Evolutionary conservation across 176 grass and related monocot genomes (phyloP).

Genomic region (Phoenix roebelenii): DNA sequence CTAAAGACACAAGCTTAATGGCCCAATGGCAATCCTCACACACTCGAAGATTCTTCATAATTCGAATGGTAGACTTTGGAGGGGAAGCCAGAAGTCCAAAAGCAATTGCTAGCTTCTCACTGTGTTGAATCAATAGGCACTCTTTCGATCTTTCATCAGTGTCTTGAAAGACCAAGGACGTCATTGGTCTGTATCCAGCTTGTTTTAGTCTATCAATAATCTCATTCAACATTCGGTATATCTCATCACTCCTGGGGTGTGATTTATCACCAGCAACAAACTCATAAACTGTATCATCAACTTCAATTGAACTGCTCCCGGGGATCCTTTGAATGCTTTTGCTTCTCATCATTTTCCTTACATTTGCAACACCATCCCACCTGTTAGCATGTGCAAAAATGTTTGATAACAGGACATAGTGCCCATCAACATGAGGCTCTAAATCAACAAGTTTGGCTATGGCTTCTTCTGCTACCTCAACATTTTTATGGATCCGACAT

Average conservation of each 20-base stretch:
- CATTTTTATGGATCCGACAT: constrained; percentile 60
- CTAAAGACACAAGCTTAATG: constrained; percentile 43
- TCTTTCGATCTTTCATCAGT: constrained; percentile 47
- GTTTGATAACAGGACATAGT: constrained; percentile 51
- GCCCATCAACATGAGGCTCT: constrained; percentile 55
- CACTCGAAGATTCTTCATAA: constrained; percentile 62
- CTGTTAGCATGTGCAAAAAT: constrained; percentile 61
- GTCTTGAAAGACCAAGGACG: constrained; percentile 53
- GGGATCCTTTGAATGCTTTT: constrained; percentile 44
- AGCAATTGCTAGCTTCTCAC: constrained; percentile 61
- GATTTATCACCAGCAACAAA: constrained; percentile 50
- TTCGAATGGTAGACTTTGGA: constrained; percentile 38
- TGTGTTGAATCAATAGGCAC: constrained; percentile 43
- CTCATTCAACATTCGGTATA: constrained; percentile 43
- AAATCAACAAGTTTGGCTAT: constrained; percentile 35
- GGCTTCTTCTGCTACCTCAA: constrained; percentile 55
- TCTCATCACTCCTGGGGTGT: constrained; percentile 40
- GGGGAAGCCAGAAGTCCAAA: constrained; percentile 55
- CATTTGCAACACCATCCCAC: constrained; percentile 51
- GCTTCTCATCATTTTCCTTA: constrained; percentile 44
- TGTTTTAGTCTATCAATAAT: constrained; percentile 45
- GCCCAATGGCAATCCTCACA: constrained; percentile 69
- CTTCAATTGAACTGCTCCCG: constrained; percentile 61
- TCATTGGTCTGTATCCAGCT: constrained; percentile 51
- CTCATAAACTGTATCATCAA: constrained; percentile 28